Conservation (phyloP, 176 grass and related monocot species). For the Ensete ventricosum region DNA sequence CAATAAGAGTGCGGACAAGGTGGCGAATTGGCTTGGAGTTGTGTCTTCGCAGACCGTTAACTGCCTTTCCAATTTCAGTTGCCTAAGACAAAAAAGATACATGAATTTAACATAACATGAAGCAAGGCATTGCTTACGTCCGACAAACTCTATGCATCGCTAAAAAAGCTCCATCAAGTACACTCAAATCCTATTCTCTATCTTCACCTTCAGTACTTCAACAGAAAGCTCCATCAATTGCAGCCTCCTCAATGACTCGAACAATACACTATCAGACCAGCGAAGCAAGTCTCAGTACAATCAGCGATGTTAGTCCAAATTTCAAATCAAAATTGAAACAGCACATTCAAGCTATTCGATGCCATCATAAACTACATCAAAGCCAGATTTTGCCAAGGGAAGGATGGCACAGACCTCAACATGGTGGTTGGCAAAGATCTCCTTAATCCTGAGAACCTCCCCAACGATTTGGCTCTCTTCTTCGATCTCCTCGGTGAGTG, state of each 20-base stretch:
- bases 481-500: slow-evolving; percentile 35
- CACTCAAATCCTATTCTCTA: neutral
- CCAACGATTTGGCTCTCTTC: slow-evolving; percentile 20
- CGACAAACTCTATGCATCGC: neutral
- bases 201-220: slow-evolving; percentile 42
- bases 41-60: slow-evolving; percentile 44
- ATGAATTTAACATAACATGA: neutral
- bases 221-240: slow-evolving; percentile 46
- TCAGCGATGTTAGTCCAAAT: slow-evolving; percentile 16
- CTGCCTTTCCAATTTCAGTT: slow-evolving; percentile 54
- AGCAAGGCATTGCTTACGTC: neutral
- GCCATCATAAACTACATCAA: too few relatives aligned
- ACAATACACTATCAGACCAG: slow-evolving; percentile 35
- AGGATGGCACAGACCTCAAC: slow-evolving; percentile 25
- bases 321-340: neutral
- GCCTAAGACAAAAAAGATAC: slow-evolving; percentile 24
- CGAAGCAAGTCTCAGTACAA: neutral
- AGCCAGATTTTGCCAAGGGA: neutral
- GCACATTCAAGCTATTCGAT: too few relatives aligned
- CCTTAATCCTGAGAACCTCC: slow-evolving; percentile 48
- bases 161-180: neutral
- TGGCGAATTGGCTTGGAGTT: slow-evolving; percentile 52
- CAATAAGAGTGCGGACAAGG: slow-evolving; percentile 54
- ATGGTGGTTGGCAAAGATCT: slow-evolving; percentile 31
- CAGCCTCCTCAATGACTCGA: slow-evolving; percentile 47